Evolutionary conservation across 768 basidiomycete genomes (phyloP).

Genomic region (Xerocomus brunneocitrinus): DNA sequence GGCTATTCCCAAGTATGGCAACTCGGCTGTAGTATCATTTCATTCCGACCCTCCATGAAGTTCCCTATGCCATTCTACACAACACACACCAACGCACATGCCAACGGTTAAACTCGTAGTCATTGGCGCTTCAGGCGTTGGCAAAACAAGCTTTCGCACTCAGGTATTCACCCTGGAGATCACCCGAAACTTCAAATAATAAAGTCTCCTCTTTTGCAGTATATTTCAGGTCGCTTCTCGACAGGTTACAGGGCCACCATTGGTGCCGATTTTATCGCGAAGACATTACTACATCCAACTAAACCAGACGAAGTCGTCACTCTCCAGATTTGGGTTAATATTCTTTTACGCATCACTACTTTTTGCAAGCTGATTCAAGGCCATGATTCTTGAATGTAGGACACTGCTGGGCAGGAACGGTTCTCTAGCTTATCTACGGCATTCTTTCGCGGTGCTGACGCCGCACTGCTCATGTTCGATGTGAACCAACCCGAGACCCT

Average conservation of each 20-base stretch:
- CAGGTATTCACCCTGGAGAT: conserved; percentile 45
- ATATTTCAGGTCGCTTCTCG: conserved; percentile 71
- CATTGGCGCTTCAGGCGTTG: conserved; percentile 79
- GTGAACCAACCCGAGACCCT: conserved; percentile 64
- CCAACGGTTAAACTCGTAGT: conserved; percentile 77
- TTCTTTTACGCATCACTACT: background rate
- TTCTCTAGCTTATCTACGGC: conserved; percentile 79
- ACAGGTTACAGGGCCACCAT: conserved; percentile 81
- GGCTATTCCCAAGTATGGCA: conserved; percentile 7
- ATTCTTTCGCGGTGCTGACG: conserved; percentile 84
- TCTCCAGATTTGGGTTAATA: conserved; percentile 63
- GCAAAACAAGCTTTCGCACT: conserved; percentile 75
- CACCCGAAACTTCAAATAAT: background rate
- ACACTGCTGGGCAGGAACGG: conserved; percentile 85
- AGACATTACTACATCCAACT: conserved; percentile 59
- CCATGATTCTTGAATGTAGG: conserved; percentile 39
- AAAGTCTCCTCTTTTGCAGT: conserved; percentile 38
- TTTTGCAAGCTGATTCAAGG: conserved; percentile 2
- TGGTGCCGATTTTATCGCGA: conserved; percentile 84
- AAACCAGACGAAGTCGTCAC: conserved; percentile 53
- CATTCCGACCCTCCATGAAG: conserved; percentile 8
- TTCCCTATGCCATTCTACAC: conserved; percentile 13
- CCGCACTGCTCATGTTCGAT: conserved; percentile 77
- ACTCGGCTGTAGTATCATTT: background rate
- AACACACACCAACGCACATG: conserved; percentile 36